Percentiles rank a stretch among this genome's conserved stretches.
phyloP scores from a whole-genome alignment of 345 rosid species.

The Orychophragmus violaceus region DNA sequence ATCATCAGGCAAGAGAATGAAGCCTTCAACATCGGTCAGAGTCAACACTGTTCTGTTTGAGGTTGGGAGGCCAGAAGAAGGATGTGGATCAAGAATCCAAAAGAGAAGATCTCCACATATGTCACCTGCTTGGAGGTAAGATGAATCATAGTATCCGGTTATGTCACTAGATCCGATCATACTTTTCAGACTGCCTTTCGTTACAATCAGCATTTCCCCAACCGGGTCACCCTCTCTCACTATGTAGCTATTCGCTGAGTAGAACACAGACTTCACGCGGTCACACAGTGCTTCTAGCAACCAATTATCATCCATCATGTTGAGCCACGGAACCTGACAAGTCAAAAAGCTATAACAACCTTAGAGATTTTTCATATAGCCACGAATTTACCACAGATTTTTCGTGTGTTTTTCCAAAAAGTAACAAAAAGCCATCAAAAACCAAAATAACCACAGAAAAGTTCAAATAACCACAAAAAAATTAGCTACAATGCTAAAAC shows the following conservation, averaged over 20 bases:
- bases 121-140: constrained; percentile 42
- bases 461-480: too few relatives aligned
- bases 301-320: background rate
- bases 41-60: constrained; percentile 50
- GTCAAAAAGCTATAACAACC: background rate
- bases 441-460: too few relatives aligned
- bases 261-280: background rate
- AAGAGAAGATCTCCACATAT: constrained; percentile 65
- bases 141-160: background rate
- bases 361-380: too few relatives aligned
- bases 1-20: constrained; percentile 43
- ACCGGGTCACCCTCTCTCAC: background rate
- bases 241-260: background rate
- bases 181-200: background rate
- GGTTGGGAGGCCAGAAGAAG: constrained; percentile 39
- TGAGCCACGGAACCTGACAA: background rate
- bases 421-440: too few relatives aligned
- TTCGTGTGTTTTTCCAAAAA: too few relatives aligned
- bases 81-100: constrained; percentile 45
- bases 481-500: too few relatives aligned
- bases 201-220: background rate
- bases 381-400: too few relatives aligned
- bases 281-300: background rate
- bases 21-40: constrained; percentile 56
- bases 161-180: background rate